Evolutionary conservation across 1,284 basidiomycete genomes (phyloP).

Genomic region (Cystobasidiaceae sp.): DNA sequence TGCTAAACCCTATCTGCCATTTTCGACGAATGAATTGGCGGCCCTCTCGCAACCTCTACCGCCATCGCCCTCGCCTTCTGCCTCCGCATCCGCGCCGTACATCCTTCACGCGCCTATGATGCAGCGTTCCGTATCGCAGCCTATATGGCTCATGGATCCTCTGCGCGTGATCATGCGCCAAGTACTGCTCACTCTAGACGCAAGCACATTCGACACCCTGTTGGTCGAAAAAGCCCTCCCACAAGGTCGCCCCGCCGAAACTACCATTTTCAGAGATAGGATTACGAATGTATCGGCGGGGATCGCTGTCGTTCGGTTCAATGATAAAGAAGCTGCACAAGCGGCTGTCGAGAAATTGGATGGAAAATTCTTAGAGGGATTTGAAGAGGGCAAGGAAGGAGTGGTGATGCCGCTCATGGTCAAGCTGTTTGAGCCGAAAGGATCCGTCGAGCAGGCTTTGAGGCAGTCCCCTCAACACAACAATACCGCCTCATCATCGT

Average conservation of each 20-base stretch:
- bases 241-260: background rate
- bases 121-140: background rate
- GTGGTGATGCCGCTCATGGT: background rate
- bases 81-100: no score
- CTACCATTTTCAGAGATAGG: background rate
- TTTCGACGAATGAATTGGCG: background rate
- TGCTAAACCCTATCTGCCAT: background rate
- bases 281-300: background rate
- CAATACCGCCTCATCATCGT: background rate
- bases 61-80: no score
- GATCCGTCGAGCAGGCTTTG: background rate
- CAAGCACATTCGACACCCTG: background rate
- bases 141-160: slow-evolving; percentile 5
- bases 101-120: no score
- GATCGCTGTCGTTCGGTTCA: background rate
- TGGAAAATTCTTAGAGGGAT: background rate
- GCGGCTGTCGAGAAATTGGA: background rate
- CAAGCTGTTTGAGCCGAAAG: slow-evolving; percentile 12
- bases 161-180: background rate
- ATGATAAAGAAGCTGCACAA: background rate
- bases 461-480: background rate
- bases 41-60: no score
- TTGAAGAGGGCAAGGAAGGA: background rate
- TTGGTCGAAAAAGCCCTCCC: background rate
- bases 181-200: background rate